Evolutionary conservation across 108 stramenopile species (phyloP), one percentile per base, ranked within the genome.

Genomic region (Cylindrotheca closterium): DNA sequence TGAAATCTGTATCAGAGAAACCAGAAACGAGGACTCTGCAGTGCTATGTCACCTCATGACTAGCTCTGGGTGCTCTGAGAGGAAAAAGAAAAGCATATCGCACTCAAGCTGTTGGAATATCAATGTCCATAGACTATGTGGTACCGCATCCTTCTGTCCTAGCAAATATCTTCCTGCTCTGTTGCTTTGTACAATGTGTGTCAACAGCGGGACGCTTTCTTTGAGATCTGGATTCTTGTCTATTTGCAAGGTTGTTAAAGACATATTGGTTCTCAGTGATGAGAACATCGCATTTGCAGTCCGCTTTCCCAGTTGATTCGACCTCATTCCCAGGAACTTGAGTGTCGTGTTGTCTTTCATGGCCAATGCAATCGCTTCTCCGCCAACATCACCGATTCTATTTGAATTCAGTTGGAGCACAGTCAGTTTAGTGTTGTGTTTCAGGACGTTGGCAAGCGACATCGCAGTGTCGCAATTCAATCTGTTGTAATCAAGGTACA

Each of bases 401-500:
- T 86, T 86, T 68, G 66, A 68, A 25, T 64, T 68, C 47, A 86
- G 51, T 30, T 71, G 74, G 28, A 83, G 48, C 8, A 71, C 51
- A 5, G 47, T 45, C 47, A 86, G 47, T 8, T 49, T 67, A 17
- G 28, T 47, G 64, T 81, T 82, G 1, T 49, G 29, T 45, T 19
- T 24, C 37, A 77, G 59, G 22, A 58, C 77, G n/a, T 73, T 56
- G 1, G 82, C 80, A 7, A 85, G 23, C 12, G 55, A 30, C 30
- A 68, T 34, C 0, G 67, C 82, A 24, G 75, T 65, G 0, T 55
- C n/a, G 24, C 55, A 51, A 12, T 64, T 58, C 23, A 88, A 68
- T 4, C 54, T 34, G 54, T 88, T 88, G 51, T 81, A 58, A 67
- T 80, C 72, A 56, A 85, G 60, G 55, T 81, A 68, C 26, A 86